Evolutionary conservation across 2,329 filamentous ascomycete genomes (phyloP).

Genomic region (Microcera coccophila): DNA sequence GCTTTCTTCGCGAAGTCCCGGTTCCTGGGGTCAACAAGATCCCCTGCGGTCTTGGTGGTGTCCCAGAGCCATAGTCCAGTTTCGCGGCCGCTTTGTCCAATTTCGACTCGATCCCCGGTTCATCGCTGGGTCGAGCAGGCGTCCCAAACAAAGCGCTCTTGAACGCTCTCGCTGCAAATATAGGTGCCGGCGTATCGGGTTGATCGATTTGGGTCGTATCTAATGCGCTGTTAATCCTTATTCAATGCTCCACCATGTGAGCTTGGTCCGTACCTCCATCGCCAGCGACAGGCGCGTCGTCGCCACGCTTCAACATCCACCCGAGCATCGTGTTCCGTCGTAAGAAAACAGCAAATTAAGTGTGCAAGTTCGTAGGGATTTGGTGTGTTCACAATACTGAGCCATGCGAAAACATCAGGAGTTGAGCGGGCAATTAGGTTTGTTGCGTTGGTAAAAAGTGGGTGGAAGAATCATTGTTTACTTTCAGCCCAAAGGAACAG

Average conservation of each 20-base stretch:
- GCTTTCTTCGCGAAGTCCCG: conserved; percentile 56
- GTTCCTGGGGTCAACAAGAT: conserved; percentile 64
- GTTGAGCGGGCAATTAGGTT: no score
- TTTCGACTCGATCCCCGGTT: conserved; percentile 23
- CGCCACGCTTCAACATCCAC: conserved; percentile 53
- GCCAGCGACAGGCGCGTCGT: conserved; percentile 34
- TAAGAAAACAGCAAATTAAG: no score
- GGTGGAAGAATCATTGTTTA: no score
- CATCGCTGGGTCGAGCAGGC: conserved; percentile 40
- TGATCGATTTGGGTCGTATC: conserved; percentile 50
- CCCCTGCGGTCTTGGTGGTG: conserved; percentile 50
- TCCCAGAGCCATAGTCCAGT: conserved; percentile 34
- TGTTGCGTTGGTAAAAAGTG: conserved; percentile 9
- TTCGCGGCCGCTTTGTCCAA: conserved; percentile 21
- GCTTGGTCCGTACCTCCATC: conserved; percentile 27
- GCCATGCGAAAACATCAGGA: no score
- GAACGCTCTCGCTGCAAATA: conserved; percentile 63
- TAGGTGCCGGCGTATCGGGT: conserved; percentile 62
- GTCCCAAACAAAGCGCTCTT: conserved; percentile 62
- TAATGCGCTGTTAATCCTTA: conserved; percentile 11
- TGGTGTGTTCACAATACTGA: no score
- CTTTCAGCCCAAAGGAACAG: conserved; percentile 7
- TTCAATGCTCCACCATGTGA: background rate
- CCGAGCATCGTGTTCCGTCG: conserved; percentile 52
- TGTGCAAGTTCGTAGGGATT: no score